Base-by-base conservation (phyloP, 2,329 filamentous ascomycete species). In the Tolypocladium album region DNA sequence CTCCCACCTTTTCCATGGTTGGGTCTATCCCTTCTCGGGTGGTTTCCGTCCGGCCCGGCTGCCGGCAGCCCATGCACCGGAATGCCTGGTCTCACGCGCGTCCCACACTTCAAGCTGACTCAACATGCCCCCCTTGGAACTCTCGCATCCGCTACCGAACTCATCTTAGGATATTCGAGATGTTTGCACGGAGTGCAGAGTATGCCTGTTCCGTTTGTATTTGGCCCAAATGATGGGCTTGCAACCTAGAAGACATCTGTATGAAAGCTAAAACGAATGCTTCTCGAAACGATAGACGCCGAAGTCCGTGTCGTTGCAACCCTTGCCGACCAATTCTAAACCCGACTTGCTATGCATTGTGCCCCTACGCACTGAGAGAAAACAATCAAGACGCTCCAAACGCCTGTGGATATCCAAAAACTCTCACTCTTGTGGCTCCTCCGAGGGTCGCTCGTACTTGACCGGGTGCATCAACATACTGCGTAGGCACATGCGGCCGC, bases 401-500 rank as follows among this genome's bases (percentile, higher is more conserved):
- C 31, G 31, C 50, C 50, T 1, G 20, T 36, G 11, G n/a, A 38
- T 52, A n/a, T 52, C 31, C 50, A 36, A 55, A 36, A 22, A 4
- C 31, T n/a, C 31, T 27, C 20, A 6, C 31, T 11, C 8, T 55
- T 31, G 36, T 39, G 63, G 64, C 64, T 68, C 66, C 62, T 82
- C 79, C n/a, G 69, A 71, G 27, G 79, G 80, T 63, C 79, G 76
- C 69, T 85, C 82, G 71, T 76, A 80, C 76, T 95, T 95, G 67
- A 94, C 85, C 0, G 90, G 90, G 78, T 95, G 90, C 65, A 94
- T 73, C 65, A 94, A 75, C 83, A 93, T 89, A 64, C 86, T 89
- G 56, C 88, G 85, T 68, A 94, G 74, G 74, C 90, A 95, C 81
- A 94, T 85, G 57, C 90, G 81, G 27, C 88, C 89, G 11, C 75